A percentile compares a stretch with the other conserved stretches of the same genome.
Conservation (phyloP, 345 rosid genomes). For the Pseudoturritis turrita region DNA sequence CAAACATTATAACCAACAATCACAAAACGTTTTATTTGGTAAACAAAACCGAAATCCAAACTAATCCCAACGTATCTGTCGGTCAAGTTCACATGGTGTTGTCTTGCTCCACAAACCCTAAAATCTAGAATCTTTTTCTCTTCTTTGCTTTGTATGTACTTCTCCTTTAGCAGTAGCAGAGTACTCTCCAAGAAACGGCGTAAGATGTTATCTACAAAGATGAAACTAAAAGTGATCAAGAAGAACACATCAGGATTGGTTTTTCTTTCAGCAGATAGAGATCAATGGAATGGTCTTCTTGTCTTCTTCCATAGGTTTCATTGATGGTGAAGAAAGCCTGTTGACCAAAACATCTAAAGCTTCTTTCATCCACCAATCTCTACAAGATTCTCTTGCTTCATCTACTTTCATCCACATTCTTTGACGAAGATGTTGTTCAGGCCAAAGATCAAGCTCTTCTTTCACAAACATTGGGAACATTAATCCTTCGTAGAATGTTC, state of each 20-base stretch:
- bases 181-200: too few species aligned
- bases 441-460: conserved; percentile 77
- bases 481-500: conserved; percentile 75
- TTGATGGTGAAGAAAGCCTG: conserved; percentile 29
- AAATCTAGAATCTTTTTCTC: not conserved
- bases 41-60: not conserved
- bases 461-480: conserved; percentile 88
- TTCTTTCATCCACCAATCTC: conserved; percentile 96
- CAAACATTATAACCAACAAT: conserved; percentile 1
- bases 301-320: conserved; percentile 1
- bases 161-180: not conserved
- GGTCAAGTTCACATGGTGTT: not conserved
- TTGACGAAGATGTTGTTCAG: conserved; percentile 59
- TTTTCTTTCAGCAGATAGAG: conserved; percentile 15
- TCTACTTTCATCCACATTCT: conserved; percentile 66
- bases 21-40: not conserved
- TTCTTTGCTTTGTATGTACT: not conserved
- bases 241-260: not conserved
- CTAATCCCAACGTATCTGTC: not conserved
- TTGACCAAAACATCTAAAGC: conserved; percentile 62
- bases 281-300: conserved; percentile 1
- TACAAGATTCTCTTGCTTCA: conserved; percentile 76
- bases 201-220: conserved; percentile 5
- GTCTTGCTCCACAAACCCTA: not conserved
- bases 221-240: not conserved